These are phyloP conservation scores for Hypoxylon sp. DNA, from an alignment of 2,329 filamentous ascomycete genomes.

Conservation along the genomic window DNA sequence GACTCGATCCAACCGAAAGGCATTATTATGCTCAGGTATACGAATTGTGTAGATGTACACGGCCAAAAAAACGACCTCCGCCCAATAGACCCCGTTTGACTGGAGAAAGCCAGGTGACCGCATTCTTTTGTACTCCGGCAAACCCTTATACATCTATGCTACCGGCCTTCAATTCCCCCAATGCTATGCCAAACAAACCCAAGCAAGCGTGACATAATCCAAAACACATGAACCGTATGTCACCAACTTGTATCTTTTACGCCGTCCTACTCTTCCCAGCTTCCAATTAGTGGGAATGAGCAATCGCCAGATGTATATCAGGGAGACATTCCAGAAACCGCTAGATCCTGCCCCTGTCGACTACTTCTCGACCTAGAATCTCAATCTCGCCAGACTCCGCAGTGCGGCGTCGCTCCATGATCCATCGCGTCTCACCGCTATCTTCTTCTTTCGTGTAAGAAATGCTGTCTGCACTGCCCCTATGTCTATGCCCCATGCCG, in stretches of 20 bases:
- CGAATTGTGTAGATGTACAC: slow-evolving; percentile 33
- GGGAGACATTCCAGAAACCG: slow-evolving; percentile 25
- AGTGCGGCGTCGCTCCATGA: slow-evolving; percentile 77
- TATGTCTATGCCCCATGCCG: slow-evolving; percentile 56
- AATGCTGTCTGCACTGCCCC: slow-evolving; percentile 76
- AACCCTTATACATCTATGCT: slow-evolving; percentile 33
- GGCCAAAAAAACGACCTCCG: slow-evolving; percentile 14
- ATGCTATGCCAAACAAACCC: slow-evolving; percentile 27
- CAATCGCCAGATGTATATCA: background rate
- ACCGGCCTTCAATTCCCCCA: slow-evolving; percentile 13
- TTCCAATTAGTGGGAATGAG: background rate
- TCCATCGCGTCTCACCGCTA: slow-evolving; percentile 74
- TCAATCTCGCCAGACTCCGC: slow-evolving; percentile 76
- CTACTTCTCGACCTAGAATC: slow-evolving; percentile 75
- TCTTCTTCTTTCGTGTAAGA: slow-evolving; percentile 77
- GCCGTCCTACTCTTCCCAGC: slow-evolving; percentile 1
- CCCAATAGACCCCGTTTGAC: slow-evolving; percentile 4
- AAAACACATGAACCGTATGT: slow-evolving; percentile 3
- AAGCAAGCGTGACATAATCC: slow-evolving; percentile 21
- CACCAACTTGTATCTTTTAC: slow-evolving; percentile 9
- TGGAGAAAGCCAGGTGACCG: slow-evolving; percentile 20
- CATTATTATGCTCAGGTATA: slow-evolving; percentile 28
- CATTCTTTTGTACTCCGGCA: slow-evolving; percentile 40
- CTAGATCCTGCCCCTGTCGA: slow-evolving; percentile 68
- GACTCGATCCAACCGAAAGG: slow-evolving; percentile 10